Percentiles rank a stretch among this genome's conserved stretches.
These are phyloP conservation scores for Phytophthora vignae DNA, from an alignment of 352 stramenopile genomes.

Conservation along the genomic window DNA sequence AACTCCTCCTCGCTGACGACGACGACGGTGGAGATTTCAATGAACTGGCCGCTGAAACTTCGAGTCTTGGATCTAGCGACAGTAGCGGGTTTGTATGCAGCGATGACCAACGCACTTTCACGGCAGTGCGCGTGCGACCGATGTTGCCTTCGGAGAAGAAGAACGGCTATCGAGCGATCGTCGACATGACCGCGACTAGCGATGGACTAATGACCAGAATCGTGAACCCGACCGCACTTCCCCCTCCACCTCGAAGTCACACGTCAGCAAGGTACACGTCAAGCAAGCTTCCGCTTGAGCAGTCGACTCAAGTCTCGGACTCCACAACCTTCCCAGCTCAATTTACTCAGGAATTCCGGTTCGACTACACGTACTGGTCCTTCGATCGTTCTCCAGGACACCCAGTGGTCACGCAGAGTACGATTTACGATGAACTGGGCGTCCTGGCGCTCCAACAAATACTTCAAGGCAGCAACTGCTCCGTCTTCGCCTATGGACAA, in stretches of 20 bases:
- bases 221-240: slow-evolving; percentile 62
- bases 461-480: slow-evolving; percentile 76
- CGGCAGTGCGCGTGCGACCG: slow-evolving; percentile 72
- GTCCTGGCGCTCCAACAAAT: slow-evolving; percentile 62
- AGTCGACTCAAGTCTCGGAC: neutral
- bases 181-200: slow-evolving; percentile 55
- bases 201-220: slow-evolving; percentile 63
- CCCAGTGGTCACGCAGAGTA: slow-evolving; percentile 53
- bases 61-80: slow-evolving; percentile 39
- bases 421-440: slow-evolving; percentile 69
- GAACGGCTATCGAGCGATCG: slow-evolving; percentile 57
- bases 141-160: slow-evolving; percentile 76
- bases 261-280: slow-evolving; percentile 2
- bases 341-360: slow-evolving; percentile 78
- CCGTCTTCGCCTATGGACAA: slow-evolving; percentile 81
- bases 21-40: slow-evolving; percentile 25
- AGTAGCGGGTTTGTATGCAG: slow-evolving; percentile 19
- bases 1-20: slow-evolving; percentile 20
- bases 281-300: slow-evolving; percentile 10
- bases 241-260: neutral
- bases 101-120: slow-evolving; percentile 64
- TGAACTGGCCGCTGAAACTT: slow-evolving; percentile 31
- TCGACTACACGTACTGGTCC: slow-evolving; percentile 83
- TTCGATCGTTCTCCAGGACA: slow-evolving; percentile 46
- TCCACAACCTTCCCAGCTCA: slow-evolving; percentile 43